A percentile compares a stretch with the other conserved stretches of the same genome.
These are phyloP conservation scores for Xylaria venustula DNA, from an alignment of 495 filamentous ascomycete genomes.

Conservation along the genomic window DNA sequence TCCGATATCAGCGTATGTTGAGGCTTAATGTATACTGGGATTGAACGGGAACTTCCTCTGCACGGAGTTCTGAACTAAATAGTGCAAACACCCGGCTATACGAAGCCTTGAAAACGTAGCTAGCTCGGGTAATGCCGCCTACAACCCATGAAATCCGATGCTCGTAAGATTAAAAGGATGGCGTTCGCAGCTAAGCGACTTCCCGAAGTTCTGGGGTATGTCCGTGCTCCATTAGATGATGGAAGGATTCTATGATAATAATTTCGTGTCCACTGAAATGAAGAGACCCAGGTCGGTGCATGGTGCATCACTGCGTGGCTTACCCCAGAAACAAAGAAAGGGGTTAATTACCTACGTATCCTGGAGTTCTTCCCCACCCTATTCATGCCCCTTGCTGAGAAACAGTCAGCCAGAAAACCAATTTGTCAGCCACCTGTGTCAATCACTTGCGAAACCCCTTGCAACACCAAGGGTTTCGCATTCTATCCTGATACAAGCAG, in stretches of 20 bases:
- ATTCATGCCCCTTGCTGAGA: background rate
- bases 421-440: conserved; percentile 74
- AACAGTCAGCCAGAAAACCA: background rate
- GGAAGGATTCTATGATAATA: no score
- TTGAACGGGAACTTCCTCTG: background rate
- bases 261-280: no score
- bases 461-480: no score
- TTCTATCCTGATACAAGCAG: no score
- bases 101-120: background rate
- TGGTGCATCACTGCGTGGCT: no score
- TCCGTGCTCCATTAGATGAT: no score
- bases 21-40: background rate
- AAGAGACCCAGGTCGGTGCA: background rate
- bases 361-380: background rate
- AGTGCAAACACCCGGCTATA: background rate
- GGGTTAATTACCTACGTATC: no score
- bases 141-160: background rate
- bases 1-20: background rate
- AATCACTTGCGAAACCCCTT: no score
- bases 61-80: background rate
- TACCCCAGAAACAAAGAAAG: no score
- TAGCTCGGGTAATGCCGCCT: background rate
- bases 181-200: background rate
- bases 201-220: background rate
- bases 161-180: no score